Base-by-base conservation (phyloP, 2,329 filamentous ascomycete species). In the Stenocarpella maydis region DNA sequence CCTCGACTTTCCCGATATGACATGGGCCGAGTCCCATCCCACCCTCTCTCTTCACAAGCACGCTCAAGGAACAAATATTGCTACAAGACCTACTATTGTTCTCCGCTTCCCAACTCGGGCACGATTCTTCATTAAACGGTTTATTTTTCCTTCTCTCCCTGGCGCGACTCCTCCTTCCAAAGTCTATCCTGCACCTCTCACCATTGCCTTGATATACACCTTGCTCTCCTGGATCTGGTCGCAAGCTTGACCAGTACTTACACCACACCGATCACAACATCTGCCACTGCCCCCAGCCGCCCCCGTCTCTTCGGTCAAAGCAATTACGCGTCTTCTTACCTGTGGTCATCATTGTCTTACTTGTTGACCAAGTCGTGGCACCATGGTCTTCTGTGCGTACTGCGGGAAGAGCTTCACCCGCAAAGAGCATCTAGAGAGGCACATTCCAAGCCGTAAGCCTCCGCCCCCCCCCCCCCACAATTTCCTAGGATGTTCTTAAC, bases 371-470 rank as follows among this genome's bases (percentile, higher is more conserved):
- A 68, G 39, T 69, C 37, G 65, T 65, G 68, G 52, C 67, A 76
- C 73, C 67, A 81, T 81, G 80, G 79, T 87, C 60, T 87, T 80
- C 74, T 87, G 85, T 73, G 80, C 85, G 21, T 87, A 87, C 73
- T 87, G 85, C 74, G 85, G 85, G 67, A 86, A 85, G 77, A 79
- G 78, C 73, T 87, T 87, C 76, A 86, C 84, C 61, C 81, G 85
- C 73, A 87, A 87, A 75, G 85, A 87, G 73, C 85, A 87, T 74
- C 76, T 87, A n/a, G 85, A 87, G 73, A 82, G 85, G 72, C 85
- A 87, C 71, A 81, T 87, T 49, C 84, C 85, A 12, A 84, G 76
- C 67, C 85, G 85, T 87, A 75, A 78, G 85, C 77, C 61, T 60
- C 5, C 41, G 9, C n/a, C 31, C 31, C 31, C 31, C 9, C 19